Conservation (phyloP, 768 basidiomycete genomes). For the Amanita rubescens region DNA sequence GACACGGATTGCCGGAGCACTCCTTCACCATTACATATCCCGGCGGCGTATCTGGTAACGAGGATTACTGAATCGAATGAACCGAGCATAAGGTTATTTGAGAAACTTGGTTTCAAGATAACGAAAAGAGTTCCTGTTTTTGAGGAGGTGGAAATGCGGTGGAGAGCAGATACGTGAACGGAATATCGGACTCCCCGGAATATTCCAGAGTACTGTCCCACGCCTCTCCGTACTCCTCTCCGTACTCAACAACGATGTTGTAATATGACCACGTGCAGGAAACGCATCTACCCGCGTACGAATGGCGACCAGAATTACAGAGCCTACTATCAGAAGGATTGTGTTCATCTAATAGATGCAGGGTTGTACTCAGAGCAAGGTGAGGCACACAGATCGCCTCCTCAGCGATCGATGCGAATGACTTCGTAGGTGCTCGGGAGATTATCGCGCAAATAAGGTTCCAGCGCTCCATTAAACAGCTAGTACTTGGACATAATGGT, state of each 20-base stretch:
- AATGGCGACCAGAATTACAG: neutral
- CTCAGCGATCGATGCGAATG: neutral
- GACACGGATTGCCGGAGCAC: slow-evolving; percentile 11
- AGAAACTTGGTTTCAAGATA: slow-evolving; percentile 66
- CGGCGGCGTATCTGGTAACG: slow-evolving; percentile 46
- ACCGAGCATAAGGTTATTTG: slow-evolving; percentile 66
- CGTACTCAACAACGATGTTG: neutral
- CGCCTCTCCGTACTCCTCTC: no score
- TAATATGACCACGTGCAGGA: neutral
- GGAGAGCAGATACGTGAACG: slow-evolving; percentile 10
- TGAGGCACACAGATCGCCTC: slow-evolving; percentile 6
- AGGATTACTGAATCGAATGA: slow-evolving; percentile 65
- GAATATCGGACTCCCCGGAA: no score
- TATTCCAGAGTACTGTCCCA: neutral
- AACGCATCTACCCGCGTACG: neutral
- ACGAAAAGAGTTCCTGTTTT: slow-evolving; percentile 70
- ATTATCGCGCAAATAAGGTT: slow-evolving; percentile 40
- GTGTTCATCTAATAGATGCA: slow-evolving; percentile 22
- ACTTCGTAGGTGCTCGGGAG: slow-evolving; percentile 37
- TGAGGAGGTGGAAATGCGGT: slow-evolving; percentile 77
- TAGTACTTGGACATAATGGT: slow-evolving; percentile 48
- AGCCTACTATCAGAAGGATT: slow-evolving; percentile 6
- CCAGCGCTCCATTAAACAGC: slow-evolving; percentile 41
- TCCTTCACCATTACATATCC: slow-evolving; percentile 34
- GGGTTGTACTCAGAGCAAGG: slow-evolving; percentile 21